Evolutionary conservation across 352 stramenopile genomes (phyloP), one percentile per base, ranked within the genome.

Genomic region (Phytopythium vexans): DNA sequence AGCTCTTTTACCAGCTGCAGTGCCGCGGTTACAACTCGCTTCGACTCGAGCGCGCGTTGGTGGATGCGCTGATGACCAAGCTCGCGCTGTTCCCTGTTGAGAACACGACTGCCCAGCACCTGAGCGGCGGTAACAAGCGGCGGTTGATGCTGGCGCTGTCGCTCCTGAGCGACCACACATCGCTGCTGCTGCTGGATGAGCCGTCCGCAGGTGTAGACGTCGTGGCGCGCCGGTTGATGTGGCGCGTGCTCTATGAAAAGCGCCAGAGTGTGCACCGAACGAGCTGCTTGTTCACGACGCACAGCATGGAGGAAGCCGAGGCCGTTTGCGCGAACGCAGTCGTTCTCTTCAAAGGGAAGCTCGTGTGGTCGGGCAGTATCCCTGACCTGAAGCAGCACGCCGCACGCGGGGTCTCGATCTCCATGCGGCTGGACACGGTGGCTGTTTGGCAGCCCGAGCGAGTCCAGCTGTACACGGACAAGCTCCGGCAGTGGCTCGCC

Each of bases 261-360:
- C 74, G 68, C 0, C 57, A 79, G 42, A 74, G 64, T 21, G 58
- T 67, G 10, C 63, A 66, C 33, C 58, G 72, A 12, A 73, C 72
- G 42, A 86, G 77, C 56, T 94, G 83, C 21, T 53, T 94, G 50
- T 94, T 94, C 48, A 94, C 83, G 31, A 94, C 83, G 4, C 83
- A 94, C 57, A 92, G 83, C 36, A 91, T 94, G 79, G 83, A 94
- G 50, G 83, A 94, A 45, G 81, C 83, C 3, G 83, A 94, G 34
- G 81, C 83, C 5, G 83, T 94, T 43, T 94, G 83, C 49, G 82
- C 81, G 4, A 92, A 91, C 42, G 83, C 83, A 1, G 69, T 94
- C 14, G 80, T 94, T 44, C 60, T 94, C 5, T 77, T 77, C 54
- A 89, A 89, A 42, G 82, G 83, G 8, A 79, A 77, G 32, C 36